Conservation (phyloP, 768 basidiomycete genomes). For the Pleurotus cornucopiae region DNA sequence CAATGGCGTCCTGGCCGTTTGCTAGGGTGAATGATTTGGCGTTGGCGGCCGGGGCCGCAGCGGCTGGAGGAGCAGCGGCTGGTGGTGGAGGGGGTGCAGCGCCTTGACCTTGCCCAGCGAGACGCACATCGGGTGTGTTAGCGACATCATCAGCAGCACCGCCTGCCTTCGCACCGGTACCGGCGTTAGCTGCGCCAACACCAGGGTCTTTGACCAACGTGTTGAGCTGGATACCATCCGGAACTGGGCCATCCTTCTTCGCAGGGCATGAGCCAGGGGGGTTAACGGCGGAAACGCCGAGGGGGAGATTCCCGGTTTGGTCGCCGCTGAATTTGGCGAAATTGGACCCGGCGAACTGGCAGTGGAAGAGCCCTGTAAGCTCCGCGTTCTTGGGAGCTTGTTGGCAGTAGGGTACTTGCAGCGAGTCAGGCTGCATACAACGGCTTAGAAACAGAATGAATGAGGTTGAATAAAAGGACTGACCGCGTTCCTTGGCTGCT, state of each 20-base stretch:
- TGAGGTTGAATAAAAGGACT: conserved; percentile 7
- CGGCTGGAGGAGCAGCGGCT: not conserved
- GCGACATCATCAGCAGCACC: not conserved
- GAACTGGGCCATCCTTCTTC: conserved; percentile 34
- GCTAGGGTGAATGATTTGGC: conserved; percentile 4
- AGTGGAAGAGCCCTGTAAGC: conserved; percentile 51
- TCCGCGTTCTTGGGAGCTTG: conserved; percentile 42
- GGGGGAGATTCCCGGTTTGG: conserved; percentile 40
- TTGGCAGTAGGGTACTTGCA: conserved; percentile 48
- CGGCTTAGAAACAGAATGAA: too few relatives aligned
- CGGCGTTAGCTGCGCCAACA: conserved; percentile 5
- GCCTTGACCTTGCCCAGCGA: not conserved
- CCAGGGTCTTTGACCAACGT: conserved; percentile 32
- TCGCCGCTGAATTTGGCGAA: conserved; percentile 37
- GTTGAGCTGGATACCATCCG: conserved; percentile 41
- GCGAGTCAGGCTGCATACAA: conserved; percentile 35
- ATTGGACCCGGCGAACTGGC: conserved; percentile 41
- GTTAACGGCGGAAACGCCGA: conserved; percentile 34
- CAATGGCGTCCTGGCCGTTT: conserved; percentile 14
- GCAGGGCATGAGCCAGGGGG: conserved; percentile 46
- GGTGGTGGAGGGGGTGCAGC: not conserved
- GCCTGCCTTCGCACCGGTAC: not conserved
- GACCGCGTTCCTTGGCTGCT: conserved; percentile 49
- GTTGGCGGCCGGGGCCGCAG: not conserved
- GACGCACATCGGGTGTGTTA: not conserved